Base-by-base conservation (phyloP, 139 green algal genomes). In the Pycnococcus provasolii region DNA sequence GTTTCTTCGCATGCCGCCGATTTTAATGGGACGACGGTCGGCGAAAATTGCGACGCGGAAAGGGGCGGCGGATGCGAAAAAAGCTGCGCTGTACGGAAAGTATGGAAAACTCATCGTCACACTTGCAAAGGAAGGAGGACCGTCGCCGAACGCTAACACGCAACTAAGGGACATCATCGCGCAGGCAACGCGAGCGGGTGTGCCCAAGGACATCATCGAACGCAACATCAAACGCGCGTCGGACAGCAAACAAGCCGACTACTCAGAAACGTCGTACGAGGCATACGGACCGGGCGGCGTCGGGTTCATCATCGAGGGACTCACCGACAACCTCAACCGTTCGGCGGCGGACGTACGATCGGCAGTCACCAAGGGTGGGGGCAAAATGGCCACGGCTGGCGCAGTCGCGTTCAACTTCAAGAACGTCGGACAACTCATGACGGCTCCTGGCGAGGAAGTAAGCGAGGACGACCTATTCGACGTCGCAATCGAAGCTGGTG, bases 271-370 rank as follows among this genome's bases (percentile, higher is more conserved):
- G 2, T 78, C 67, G 3, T 92, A 89, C 58, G 87, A 88, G 63
- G 62, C 70, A 3, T 81, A 81, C 53, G 76, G 76, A 26, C 7
- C 47, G 50, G 76, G 85, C 3, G 90, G 90, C 48, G 89, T 86
- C n/a, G 90, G 89, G 4, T 91, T 96, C 48, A 68, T 96, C 4
- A 78, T 92, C 26, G 87, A 94, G 54, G 88, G 77, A 57, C 76
- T 96, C 0, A 96, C 89, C 3, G 90, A 96, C 81, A 96, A 96
- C 72, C 69, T 92, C 39, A 95, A 95, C 70, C 80, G 90, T 1
- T 77, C 74, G 6, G 82, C 77, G 5, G 68, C 70, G 2, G 69
- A 81, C 13, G 65, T 74, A 4, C 62, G 60, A n/a, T 59, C 73
- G 4, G 82, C 82, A 0, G 77, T 96, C 15, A 88, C 77, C 13